Evolutionary conservation across 805 yeast species (phyloP).

Genomic region (Barnettozyma siamensis): DNA sequence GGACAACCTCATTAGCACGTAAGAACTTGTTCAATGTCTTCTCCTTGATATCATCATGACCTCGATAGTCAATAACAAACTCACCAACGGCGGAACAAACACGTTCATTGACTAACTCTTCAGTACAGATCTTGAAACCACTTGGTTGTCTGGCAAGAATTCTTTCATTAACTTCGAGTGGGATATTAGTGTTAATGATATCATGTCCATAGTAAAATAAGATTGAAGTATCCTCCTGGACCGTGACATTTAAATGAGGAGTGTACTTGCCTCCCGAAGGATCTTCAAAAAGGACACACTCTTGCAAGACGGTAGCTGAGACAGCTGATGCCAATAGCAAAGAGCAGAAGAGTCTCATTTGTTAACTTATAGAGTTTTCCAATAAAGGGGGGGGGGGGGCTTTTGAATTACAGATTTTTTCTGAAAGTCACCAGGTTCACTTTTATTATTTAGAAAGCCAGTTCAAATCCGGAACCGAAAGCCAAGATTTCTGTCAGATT

Average conservation of each 20-base stretch:
- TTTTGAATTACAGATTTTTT: too few relatives aligned
- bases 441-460: too few relatives aligned
- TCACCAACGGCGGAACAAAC: constrained; percentile 11
- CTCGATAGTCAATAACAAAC: constrained; percentile 5
- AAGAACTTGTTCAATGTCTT: constrained; percentile 2
- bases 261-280: constrained; percentile 25
- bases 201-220: constrained; percentile 12
- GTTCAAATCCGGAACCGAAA: too few relatives aligned
- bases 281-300: constrained; percentile 2
- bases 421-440: too few relatives aligned
- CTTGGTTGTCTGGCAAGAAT: constrained; percentile 1
- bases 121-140: constrained; percentile 15
- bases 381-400: too few relatives aligned
- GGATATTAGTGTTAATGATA: constrained; percentile 11
- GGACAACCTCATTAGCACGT: background rate
- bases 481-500: too few relatives aligned
- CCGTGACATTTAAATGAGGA: constrained; percentile 17
- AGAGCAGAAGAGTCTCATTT: too few relatives aligned
- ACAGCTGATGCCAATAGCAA: too few relatives aligned
- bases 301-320: background rate
- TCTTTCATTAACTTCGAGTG: constrained; percentile 6
- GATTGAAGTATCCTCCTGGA: background rate
- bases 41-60: constrained; percentile 1
- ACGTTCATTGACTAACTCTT: constrained; percentile 8
- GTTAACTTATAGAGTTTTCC: too few relatives aligned